Evolutionary conservation across 2,329 filamentous ascomycete genomes (phyloP).

Genomic region (Lecanoromycetidae sp.): DNA sequence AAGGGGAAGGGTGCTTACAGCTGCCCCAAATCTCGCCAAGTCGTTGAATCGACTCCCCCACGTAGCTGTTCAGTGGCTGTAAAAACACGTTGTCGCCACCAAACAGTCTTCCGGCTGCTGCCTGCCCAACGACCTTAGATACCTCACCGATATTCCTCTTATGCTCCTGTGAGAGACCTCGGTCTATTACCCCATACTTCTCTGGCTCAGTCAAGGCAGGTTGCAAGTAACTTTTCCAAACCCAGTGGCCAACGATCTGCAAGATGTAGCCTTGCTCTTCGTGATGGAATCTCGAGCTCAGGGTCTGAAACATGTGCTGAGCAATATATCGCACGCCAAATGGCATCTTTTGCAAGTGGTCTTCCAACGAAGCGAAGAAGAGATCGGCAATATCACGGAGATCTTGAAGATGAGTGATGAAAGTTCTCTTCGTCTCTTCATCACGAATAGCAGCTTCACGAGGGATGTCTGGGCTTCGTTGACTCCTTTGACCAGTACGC

Average conservation of each 20-base stretch:
- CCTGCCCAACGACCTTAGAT: constrained; percentile 79
- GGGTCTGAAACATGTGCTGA: constrained; percentile 68
- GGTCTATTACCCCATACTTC: constrained; percentile 84
- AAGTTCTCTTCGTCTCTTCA: constrained; percentile 78
- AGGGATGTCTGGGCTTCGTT: constrained; percentile 69
- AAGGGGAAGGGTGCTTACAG: constrained; percentile 30
- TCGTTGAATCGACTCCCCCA: constrained; percentile 71
- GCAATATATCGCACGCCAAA: constrained; percentile 85
- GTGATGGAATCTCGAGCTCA: constrained; percentile 64
- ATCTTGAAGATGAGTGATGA: constrained; percentile 89
- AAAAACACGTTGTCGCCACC: constrained; percentile 91
- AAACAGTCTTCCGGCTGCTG: constrained; percentile 78
- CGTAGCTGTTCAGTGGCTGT: constrained; percentile 84
- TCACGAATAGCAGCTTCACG: constrained; percentile 93
- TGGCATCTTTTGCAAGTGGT: constrained; percentile 75
- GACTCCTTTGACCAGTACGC: constrained; percentile 73
- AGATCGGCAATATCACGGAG: constrained; percentile 90
- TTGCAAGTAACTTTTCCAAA: constrained; percentile 89
- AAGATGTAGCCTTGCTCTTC: constrained; percentile 68
- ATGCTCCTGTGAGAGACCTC: constrained; percentile 75
- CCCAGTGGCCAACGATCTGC: constrained; percentile 76
- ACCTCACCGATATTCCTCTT: constrained; percentile 88
- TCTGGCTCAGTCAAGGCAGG: constrained; percentile 83
- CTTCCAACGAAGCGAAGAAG: constrained; percentile 70
- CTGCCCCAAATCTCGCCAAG: constrained; percentile 63